Evolutionary conservation across 1,139 yeast genomes (phyloP).

Genomic region (Kurtzmaniella quercitrusa): DNA sequence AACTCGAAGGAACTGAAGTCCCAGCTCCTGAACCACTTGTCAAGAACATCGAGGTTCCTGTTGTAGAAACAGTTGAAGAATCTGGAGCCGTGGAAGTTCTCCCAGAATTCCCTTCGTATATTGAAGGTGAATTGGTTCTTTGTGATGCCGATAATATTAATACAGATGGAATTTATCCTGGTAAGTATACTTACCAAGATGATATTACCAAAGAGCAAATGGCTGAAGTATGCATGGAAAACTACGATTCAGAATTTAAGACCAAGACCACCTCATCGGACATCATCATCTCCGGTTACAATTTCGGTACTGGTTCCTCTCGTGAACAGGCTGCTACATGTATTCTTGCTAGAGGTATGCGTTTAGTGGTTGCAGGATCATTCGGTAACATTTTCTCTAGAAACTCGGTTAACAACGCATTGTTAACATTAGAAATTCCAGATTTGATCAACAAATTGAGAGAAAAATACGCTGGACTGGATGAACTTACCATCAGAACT

Average conservation of each 20-base stretch:
- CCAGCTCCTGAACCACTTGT: constrained; percentile 44
- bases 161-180: constrained; percentile 98
- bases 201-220: constrained; percentile 89
- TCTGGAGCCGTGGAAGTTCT: constrained; percentile 61
- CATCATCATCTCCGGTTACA: constrained; percentile 86
- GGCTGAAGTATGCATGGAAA: constrained; percentile 99
- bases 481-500: constrained; percentile 85
- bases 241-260: constrained; percentile 87
- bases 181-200: constrained; percentile 97
- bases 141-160: constrained; percentile 98
- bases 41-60: constrained; percentile 32
- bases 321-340: constrained; percentile 99
- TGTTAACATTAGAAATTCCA: constrained; percentile 90
- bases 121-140: constrained; percentile 85
- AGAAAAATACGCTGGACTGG: constrained; percentile 51
- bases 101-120: constrained; percentile 84
- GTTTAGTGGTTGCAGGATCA: constrained; percentile 91
- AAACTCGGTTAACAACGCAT: constrained; percentile 93
- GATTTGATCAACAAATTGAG: constrained; percentile 74
- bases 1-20: constrained; percentile 58
- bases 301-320: constrained; percentile 98
- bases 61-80: constrained; percentile 25
- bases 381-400: constrained; percentile 95
- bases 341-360: constrained; percentile 89
- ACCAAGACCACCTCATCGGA: constrained; percentile 81